Conservation (phyloP, 352 stramenopile species). For the Phytophthora europaea region DNA sequence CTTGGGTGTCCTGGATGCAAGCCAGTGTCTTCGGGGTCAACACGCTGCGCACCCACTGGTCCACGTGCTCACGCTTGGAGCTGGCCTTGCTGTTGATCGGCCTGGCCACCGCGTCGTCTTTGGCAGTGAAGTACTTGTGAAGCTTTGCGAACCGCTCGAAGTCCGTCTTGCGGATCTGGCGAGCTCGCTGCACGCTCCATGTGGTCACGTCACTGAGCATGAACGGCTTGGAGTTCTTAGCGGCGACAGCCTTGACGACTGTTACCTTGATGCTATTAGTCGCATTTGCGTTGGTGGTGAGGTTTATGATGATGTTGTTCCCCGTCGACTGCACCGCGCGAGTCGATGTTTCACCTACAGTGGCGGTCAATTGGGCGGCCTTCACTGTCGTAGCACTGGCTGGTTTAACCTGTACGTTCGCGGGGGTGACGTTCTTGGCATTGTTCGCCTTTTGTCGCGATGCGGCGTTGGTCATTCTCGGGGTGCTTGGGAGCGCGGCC, state of each 20-base stretch:
- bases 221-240: conserved; percentile 14
- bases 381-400: conserved; percentile 1
- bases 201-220: conserved; percentile 12
- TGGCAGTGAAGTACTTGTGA: conserved; percentile 31
- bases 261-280: neutral
- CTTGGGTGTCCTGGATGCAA: conserved; percentile 26
- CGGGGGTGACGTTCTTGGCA: neutral
- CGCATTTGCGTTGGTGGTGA: neutral
- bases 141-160: conserved; percentile 25
- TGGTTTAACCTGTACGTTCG: conserved; percentile 3
- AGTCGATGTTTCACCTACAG: neutral
- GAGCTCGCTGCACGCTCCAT: conserved; percentile 21
- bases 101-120: conserved; percentile 9
- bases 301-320: conserved; percentile 4
- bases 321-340: conserved; percentile 3
- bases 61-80: conserved; percentile 26
- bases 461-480: conserved; percentile 17
- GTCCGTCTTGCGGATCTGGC: conserved; percentile 30
- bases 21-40: conserved; percentile 15
- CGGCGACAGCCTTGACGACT: neutral
- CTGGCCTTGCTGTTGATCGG: conserved; percentile 16
- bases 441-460: conserved; percentile 18
- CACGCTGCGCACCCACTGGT: conserved; percentile 10
- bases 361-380: neutral
- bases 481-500: neutral